Evolutionary conservation across 2,329 filamentous ascomycete species (phyloP), one percentile per base, ranked within the genome.

Genomic region (Fusarium buharicum): DNA sequence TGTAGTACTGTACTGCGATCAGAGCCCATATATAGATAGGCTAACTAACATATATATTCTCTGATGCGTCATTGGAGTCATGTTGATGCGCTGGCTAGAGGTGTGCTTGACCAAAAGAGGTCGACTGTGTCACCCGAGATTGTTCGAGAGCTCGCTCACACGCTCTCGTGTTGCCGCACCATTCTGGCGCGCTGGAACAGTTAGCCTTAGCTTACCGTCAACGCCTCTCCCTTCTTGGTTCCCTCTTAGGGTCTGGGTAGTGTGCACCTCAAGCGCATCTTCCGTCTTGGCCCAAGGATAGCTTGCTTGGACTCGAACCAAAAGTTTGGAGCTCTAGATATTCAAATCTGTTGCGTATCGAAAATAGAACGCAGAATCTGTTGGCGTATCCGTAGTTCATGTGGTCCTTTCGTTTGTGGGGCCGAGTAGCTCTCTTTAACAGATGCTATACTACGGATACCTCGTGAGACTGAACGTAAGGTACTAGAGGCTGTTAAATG

Each of bases 161-260:
- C 31, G 48, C 51, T 55, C 36, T 44, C 48, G 43, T 41, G 46
- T 47, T 46, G 27, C 41, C 34, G 34, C 28, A 22, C 51, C 51
- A 44, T 43, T 40, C 44, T 47, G 38, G 41, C 47, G 45, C 28
- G 44, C 52, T 47, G 24, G 41, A 7, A 24, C 20, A 22, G 6
- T 22, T 22, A 22, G 20, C 20, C 20, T 22, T 6, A 22, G 20
- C 4, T 22, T 37, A 45, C 48, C 59, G 41, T 34, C 62, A 34
- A 44, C 62, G 58, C 62, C 48, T 64, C 62, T 62, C 45, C 62
- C 57, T 64, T 50, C 39, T 43, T 57, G 65, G 62, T 38, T 44
- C 39, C 51, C 24, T 41, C 43, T 58, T 62, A 48, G 55, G 50
- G 46, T 48, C 20, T 48, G 16, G 37, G 20, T 48, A 58, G 51